phyloP scores from a whole-genome alignment of 1,284 basidiomycete genomes.

The Peniophora sp. region DNA sequence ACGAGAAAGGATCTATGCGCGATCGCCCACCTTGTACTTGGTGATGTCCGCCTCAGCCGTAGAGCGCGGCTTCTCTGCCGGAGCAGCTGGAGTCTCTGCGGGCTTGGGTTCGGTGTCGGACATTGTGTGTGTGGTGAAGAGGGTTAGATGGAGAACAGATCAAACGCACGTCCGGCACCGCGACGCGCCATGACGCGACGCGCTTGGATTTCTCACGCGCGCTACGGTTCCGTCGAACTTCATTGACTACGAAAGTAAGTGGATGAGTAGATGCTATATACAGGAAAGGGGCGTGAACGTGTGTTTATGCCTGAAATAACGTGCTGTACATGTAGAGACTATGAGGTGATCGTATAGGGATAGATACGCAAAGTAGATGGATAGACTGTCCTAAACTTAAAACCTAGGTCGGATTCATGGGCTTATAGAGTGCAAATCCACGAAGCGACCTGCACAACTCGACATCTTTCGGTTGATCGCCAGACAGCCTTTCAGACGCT shows the following conservation, averaged over 20 bases:
- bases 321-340: no score
- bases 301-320: no score
- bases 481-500: neutral
- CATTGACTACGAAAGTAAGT: no score
- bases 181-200: no score
- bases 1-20: neutral
- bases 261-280: no score
- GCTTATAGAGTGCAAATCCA: neutral
- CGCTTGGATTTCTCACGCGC: no score
- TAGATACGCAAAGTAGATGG: neutral
- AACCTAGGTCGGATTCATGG: no score
- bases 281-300: no score
- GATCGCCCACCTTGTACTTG: slow-evolving; percentile 66
- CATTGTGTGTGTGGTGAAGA: slow-evolving; percentile 28
- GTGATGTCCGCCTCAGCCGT: slow-evolving; percentile 69
- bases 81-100: slow-evolving; percentile 20
- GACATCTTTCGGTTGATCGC: neutral
- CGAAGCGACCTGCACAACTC: neutral
- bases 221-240: no score
- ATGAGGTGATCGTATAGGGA: neutral
- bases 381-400: no score
- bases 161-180: no score
- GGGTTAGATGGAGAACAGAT: no score
- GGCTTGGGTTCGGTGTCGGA: slow-evolving; percentile 32
- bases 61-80: slow-evolving; percentile 32